Evolutionary conservation across 2,329 filamentous ascomycete species (phyloP).

Genomic region (Aspergillus latus): DNA sequence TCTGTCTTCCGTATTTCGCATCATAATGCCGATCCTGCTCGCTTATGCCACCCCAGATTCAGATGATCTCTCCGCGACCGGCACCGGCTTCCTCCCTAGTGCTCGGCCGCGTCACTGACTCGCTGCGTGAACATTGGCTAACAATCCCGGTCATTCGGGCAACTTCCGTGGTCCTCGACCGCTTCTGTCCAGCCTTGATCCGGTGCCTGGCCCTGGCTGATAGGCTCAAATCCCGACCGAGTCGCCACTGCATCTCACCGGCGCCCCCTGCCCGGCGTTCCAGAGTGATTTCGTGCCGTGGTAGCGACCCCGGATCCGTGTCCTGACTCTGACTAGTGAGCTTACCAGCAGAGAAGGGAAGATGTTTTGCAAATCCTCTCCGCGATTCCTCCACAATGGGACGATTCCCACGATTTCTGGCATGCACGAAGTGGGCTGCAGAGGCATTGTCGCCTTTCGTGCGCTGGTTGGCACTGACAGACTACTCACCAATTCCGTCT

Average conservation of each 20-base stretch:
- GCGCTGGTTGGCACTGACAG: conserved; percentile 1
- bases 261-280: background rate
- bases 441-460: background rate
- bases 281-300: conserved; percentile 1
- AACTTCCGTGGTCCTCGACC: background rate
- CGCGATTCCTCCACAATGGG: background rate
- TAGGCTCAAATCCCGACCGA: background rate
- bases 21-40: background rate
- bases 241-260: background rate
- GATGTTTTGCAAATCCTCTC: background rate
- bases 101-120: no score
- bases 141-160: background rate
- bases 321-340: background rate
- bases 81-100: background rate
- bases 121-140: background rate
- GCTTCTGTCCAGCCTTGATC: background rate
- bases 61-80: conserved; percentile 3
- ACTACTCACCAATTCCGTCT: conserved; percentile 2
- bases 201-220: background rate
- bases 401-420: background rate
- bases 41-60: conserved; percentile 1
- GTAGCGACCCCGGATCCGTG: background rate
- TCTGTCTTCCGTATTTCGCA: background rate
- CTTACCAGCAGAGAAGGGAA: conserved; percentile 3
- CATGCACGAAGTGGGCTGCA: background rate